Percentiles rank a stretch among this genome's conserved stretches.
Conservation (phyloP, 257 asterid species). For the Solanum medicagineum region DNA sequence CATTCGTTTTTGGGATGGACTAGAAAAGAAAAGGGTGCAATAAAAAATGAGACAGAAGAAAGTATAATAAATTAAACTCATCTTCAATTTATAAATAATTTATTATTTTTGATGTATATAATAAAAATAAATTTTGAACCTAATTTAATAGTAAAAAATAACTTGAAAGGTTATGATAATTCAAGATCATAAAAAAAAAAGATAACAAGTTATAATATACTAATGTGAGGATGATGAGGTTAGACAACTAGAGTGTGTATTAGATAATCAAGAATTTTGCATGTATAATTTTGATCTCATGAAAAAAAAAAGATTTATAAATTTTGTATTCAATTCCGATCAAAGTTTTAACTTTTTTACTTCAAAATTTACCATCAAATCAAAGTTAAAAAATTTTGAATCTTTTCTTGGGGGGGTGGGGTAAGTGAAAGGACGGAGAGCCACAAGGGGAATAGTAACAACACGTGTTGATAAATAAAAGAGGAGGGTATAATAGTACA, state of each 20-base stretch:
- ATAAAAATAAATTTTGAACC: not conserved
- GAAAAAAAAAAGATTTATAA: not conserved
- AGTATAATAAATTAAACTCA: too few species aligned
- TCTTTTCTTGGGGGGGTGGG: not conserved
- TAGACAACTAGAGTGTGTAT: not conserved
- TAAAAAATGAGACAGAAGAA: too few species aligned
- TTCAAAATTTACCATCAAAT: not conserved
- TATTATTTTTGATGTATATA: too few species aligned
- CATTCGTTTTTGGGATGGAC: too few species aligned
- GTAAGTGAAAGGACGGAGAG: not conserved
- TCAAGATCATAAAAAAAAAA: not conserved
- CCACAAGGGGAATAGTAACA: not conserved
- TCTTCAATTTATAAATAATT: too few species aligned
- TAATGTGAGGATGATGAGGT: not conserved
- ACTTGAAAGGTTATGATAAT: not conserved
- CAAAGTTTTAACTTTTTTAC: too few species aligned
- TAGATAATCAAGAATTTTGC: not conserved
- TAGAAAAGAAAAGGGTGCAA: too few species aligned
- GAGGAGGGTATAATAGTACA: not conserved
- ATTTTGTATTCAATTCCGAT: not conserved
- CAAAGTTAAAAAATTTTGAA: not conserved
- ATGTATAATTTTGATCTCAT: rapidly evolving
- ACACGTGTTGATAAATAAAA: not conserved
- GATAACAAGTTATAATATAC: not conserved
- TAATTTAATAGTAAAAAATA: not conserved